Evolutionary conservation across 2,329 filamentous ascomycete species (phyloP), one percentile per base, ranked within the genome.

Genomic region (Venturia oleaginea): DNA sequence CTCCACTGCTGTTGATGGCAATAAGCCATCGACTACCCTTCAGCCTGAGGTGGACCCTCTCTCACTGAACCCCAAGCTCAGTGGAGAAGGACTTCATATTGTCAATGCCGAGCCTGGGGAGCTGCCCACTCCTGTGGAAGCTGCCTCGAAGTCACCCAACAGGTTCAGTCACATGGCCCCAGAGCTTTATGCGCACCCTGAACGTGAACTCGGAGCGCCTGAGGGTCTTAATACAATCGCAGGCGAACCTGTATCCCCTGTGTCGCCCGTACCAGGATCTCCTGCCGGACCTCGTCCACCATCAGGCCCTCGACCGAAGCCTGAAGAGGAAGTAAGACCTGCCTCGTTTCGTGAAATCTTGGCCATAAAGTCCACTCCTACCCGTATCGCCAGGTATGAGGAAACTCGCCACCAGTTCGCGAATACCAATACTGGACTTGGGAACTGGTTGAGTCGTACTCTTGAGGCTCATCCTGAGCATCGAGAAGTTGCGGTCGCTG

Each of bases 351-450:
- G 86, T 61, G 89, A 96, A 65, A 96, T 97, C 66, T 81, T 91
- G 70, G 85, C 84, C 10, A 80, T 94, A 61, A 80, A 83, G 19
- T 84, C 83, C 1, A 75, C 86, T 0, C 74, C 81, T 17, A 87
- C 94, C 68, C 86, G 92, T 24, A 89, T 94, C 66, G 79, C 82
- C 54, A 87, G 86, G 17, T 96, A 90, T 73, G 84, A 90, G 65
- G 84, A 88, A 65, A 88, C 89, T 0, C 84, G 91, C 55, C 78
- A 84, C 19, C 83, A 89, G 57, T 91, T 92, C 73, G 86, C 88
- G 0, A 74, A 77, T 15, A 85, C 88, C 72, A 86, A 96, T 66
- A 89, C 89, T 5, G 91, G 92, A 1, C 78, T 97, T n/a, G 79
- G 76, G 64, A 75, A 80, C 67, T 88, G 85, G 85, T 71, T 87